Evolutionary conservation across 768 basidiomycete genomes (phyloP).

Genomic region (Crepidotus variabilis): DNA sequence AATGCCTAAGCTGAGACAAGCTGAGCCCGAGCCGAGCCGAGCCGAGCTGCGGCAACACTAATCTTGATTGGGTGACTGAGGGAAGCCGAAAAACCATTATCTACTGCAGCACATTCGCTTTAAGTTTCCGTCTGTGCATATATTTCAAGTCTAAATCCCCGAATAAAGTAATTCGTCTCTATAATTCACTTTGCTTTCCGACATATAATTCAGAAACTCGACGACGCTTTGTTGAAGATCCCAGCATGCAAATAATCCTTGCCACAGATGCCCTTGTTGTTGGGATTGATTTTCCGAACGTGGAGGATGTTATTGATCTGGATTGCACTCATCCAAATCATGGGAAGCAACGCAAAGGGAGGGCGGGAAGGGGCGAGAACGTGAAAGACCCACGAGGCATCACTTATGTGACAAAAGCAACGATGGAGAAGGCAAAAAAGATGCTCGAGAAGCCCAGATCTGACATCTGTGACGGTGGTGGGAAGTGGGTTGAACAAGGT

Average conservation of each 20-base stretch:
- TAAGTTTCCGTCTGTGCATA: background rate
- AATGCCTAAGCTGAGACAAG: constrained; percentile 4
- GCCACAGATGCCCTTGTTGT: constrained; percentile 6
- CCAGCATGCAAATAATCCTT: background rate
- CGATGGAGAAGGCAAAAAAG: constrained; percentile 2
- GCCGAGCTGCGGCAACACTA: constrained; percentile 15
- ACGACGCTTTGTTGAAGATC: background rate
- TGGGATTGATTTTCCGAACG: constrained; percentile 4
- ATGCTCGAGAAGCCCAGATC: background rate
- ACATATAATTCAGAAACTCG: background rate
- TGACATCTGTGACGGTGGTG: background rate
- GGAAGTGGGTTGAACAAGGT: constrained; percentile 2
- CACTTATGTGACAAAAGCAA: constrained; percentile 3
- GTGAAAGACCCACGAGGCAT: background rate
- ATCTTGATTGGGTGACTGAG: constrained; percentile 1
- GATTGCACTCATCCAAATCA: constrained; percentile 5
- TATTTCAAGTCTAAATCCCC: background rate
- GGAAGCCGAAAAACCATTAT: background rate
- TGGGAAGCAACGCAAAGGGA: constrained; percentile 2
- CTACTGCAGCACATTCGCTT: background rate
- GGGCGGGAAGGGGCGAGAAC: background rate
- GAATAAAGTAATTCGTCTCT: background rate
- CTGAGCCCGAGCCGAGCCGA: constrained; percentile 10
- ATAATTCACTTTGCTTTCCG: background rate
- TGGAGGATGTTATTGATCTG: constrained; percentile 5